Evolutionary conservation across 192 early-diverging fungal species (phyloP).

Genomic region (Entomortierella chlamydospora): DNA sequence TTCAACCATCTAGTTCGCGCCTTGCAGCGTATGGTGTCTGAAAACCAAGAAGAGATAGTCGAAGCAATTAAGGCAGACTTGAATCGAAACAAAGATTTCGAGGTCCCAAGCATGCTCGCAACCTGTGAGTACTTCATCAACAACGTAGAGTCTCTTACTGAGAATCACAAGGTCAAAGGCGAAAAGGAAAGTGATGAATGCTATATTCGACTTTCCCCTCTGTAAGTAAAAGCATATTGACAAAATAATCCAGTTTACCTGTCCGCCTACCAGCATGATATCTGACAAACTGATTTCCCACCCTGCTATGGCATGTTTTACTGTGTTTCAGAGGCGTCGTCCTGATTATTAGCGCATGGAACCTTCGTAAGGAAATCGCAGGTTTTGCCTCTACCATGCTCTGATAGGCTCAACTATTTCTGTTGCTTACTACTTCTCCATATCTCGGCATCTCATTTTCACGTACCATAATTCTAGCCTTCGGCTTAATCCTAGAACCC

Average conservation of each 20-base stretch:
- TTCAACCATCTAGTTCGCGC: conserved; percentile 45
- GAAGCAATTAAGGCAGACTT: conserved; percentile 68
- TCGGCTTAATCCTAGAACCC: conserved; percentile 63
- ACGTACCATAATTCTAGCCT: conserved; percentile 28
- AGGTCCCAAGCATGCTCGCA: conserved; percentile 13
- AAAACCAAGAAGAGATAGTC: conserved; percentile 60
- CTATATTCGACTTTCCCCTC: conserved; percentile 34
- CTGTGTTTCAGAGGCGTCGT: conserved; percentile 49
- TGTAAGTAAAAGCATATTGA: conserved; percentile 8
- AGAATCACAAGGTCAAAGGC: conserved; percentile 4
- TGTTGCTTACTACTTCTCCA: not conserved
- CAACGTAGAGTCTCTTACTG: conserved; percentile 22
- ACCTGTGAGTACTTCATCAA: conserved; percentile 16
- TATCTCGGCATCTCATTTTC: not conserved
- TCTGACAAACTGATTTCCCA: too few relatives aligned
- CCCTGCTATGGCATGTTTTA: too few relatives aligned
- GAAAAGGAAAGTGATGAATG: conserved; percentile 27
- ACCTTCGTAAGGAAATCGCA: conserved; percentile 65
- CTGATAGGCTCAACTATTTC: not conserved
- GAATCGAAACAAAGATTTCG: conserved; percentile 54
- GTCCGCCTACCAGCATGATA: too few relatives aligned
- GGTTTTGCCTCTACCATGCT: not conserved
- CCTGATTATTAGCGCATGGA: conserved; percentile 64
- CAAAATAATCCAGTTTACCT: too few relatives aligned
- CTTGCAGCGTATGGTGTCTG: conserved; percentile 42